Evolutionary conservation across 768 basidiomycete species (phyloP).

Genomic region (Russula abietina): DNA sequence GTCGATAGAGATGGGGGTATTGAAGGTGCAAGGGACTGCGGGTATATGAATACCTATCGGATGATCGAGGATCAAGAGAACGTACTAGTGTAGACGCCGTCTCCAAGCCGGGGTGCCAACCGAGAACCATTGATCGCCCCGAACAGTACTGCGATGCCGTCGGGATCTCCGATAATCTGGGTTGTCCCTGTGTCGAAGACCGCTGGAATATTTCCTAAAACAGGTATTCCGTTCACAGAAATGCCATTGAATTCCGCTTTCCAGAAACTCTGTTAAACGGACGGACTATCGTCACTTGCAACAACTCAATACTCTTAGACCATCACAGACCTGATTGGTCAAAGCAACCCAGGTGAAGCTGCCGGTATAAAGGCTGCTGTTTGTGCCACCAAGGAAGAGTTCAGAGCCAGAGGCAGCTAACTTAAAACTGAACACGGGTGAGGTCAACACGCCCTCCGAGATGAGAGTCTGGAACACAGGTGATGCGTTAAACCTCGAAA

Average conservation of each 20-base stretch:
- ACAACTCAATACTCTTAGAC: neutral
- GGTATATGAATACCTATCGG: no score
- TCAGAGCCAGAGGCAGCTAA: neutral
- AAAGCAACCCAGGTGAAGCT: neutral
- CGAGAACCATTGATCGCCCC: neutral
- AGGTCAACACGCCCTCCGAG: neutral
- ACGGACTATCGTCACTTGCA: neutral
- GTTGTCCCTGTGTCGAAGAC: conserved; percentile 28
- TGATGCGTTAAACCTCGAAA: neutral
- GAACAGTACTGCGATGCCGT: conserved; percentile 15
- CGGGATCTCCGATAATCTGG: conserved; percentile 17
- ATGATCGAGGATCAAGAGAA: no score
- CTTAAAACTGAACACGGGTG: neutral
- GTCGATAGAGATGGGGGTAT: neutral
- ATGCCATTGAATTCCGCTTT: conserved; percentile 17
- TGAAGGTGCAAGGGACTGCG: conserved; percentile 1
- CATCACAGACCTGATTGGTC: neutral
- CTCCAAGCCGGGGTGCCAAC: neutral
- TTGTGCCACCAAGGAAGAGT: neutral
- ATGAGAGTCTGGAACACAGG: neutral
- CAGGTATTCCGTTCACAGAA: conserved; percentile 4
- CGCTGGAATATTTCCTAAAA: neutral
- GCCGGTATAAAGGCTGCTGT: neutral
- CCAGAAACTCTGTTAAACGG: conserved; percentile 20
- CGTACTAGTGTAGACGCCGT: neutral